These are phyloP conservation scores for Cadophora sp. DNA, from an alignment of 2,329 filamentous ascomycete genomes.

Conservation along the genomic window DNA sequence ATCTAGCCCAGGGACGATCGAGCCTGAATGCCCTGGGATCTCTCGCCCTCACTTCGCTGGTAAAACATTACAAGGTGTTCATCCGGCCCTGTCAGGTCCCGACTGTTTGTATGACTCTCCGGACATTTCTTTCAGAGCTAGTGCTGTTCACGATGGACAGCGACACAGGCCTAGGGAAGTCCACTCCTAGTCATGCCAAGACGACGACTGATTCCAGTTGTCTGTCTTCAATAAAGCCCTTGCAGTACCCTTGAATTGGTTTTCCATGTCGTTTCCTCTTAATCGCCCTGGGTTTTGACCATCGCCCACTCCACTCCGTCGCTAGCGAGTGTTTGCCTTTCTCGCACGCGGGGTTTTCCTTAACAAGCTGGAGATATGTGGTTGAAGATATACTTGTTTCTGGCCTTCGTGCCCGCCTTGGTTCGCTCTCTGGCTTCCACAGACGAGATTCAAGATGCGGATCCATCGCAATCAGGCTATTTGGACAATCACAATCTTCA, in stretches of 20 bases:
- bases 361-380: constrained; percentile 19
- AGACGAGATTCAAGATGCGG: constrained; percentile 39
- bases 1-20: not conserved
- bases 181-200: not conserved
- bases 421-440: constrained; percentile 29
- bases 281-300: not conserved
- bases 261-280: not conserved
- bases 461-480: constrained; percentile 48
- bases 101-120: not conserved
- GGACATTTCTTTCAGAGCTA: not conserved
- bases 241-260: not conserved
- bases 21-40: not conserved
- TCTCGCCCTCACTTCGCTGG: not conserved
- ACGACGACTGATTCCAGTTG: not conserved
- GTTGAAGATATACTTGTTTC: constrained; percentile 21
- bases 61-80: not conserved
- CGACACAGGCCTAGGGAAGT: not conserved
- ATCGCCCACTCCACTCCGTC: not conserved
- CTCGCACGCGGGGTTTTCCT: not conserved
- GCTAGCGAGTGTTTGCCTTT: not conserved
- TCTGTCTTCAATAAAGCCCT: not conserved
- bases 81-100: not conserved
- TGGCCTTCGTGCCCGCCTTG: constrained; percentile 29
- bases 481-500: constrained; percentile 51
- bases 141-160: not conserved